Base-by-base conservation (phyloP, 2,329 filamentous ascomycete species). In the Microdochium trichocladiopsis region DNA sequence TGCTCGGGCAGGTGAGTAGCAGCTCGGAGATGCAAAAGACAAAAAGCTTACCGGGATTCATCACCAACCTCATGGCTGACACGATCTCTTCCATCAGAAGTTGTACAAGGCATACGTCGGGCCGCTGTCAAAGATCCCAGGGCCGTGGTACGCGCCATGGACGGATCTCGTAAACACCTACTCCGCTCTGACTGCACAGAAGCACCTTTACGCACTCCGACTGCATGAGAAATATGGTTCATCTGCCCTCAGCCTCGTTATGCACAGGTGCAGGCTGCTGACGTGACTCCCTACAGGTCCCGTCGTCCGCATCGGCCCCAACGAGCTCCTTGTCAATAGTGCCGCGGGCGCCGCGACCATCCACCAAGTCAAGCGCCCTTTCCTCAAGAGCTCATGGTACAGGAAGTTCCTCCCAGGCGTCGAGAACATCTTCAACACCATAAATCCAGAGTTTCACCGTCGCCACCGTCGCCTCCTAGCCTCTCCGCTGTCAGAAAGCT, bases 401-500 rank as follows among this genome's bases (percentile, higher is more conserved):
- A 21, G 37, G 12, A 50, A 57, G 10, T 58, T 62, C 41, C 49
- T 56, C 18, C 58, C 61, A 2, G 50, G 47, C n/a, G 25, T 52
- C 3, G 47, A 28, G 23, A 67, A 56, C 18, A 28, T 76, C 21
- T 78, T 78, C 60, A 69, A 57, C 22, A 73, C 72, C 2, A 62
- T 54, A 0, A 64, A 77, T 48, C 57, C 67, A 1, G 58, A 66
- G 3, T 59, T 65, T 28, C 70, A 77, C 56, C 61, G 69, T 8
- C 61, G 60, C 2, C 64, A 67, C 25, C 68, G 74, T 14, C 64
- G 66, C 51, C 61, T 78, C 1, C 61, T 79, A 3, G 70, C 73
- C 5, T 55, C 63, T 1, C 62, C 70, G 5, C 63, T 72, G 55
- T 71, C 67, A 21, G 69, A 69, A 41, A 62, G 61, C 0, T 64